Evolutionary conservation across 192 early-diverging fungal species (phyloP), one percentile per base, ranked within the genome.

Genomic region (Lobosporangium transversale): DNA sequence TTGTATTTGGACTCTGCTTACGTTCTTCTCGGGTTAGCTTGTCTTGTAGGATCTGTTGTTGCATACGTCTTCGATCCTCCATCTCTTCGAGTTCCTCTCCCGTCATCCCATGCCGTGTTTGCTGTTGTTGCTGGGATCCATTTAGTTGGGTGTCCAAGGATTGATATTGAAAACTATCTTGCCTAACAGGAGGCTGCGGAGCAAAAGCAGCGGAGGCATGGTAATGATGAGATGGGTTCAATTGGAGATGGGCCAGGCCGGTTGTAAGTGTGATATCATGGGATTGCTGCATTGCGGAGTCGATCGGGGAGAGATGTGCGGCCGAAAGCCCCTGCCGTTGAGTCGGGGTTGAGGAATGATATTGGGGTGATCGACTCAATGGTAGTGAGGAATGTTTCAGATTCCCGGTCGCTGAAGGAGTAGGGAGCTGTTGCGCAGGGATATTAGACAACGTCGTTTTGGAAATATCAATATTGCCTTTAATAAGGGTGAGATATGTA

Each of bases 61-160:
- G 63, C 58, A 76, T 76, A 31, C 65, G 63, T 11, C 73, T 58
- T 9, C 73, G 73, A 31, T 76, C 73, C 37, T 76, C 73, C 59
- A 76, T 62, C 37, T 76, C 73, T 51, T 76, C 73, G 21, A 35
- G 58, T 18, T 66, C 49, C 27, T 76, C 73, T 31, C 62, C 65
- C 15, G 64, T 67, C 58, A 76, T 49, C 12, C 63, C 64, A 57
- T 50, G 33, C 33, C 35, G 31, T 14, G 20, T 21, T 20, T 69
- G 57, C 49, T 54, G 49, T 35, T 62, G 43, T 23, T 73, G 68
- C 31, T 69, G 67, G 24, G 63, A 54, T 9, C 30, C 27, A 47
- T 58, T 31, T 3, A 36, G 21, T 20, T 76, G 64, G 6, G 64
- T 47, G 29, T 67, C 54, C 24, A 58, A 2, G 12, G 73, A 62